phyloP scores from a whole-genome alignment of 208 protist genomes.

The Acanthamoeba culbertsoni region DNA sequence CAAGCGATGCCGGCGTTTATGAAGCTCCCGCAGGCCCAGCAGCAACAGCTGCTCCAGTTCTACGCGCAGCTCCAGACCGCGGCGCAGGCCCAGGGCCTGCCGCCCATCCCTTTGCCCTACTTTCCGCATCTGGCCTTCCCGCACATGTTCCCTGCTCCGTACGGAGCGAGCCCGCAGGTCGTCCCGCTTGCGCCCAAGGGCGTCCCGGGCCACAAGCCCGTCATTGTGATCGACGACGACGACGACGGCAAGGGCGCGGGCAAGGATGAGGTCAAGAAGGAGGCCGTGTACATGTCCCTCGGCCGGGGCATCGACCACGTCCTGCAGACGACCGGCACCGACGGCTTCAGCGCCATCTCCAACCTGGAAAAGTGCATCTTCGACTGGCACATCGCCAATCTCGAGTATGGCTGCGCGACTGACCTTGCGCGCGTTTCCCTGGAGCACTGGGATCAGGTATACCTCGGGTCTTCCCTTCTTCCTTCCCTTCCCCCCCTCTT shows the following conservation, averaged over 20 bases:
- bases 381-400: slow-evolving; percentile 63
- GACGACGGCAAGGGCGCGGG: too few relatives aligned
- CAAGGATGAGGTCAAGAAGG: too few relatives aligned
- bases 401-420: slow-evolving; percentile 65
- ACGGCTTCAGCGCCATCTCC: neutral
- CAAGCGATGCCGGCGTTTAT: neutral
- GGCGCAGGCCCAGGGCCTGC: neutral
- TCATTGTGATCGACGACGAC: too few relatives aligned
- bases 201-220: too few relatives aligned
- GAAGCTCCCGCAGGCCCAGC: neutral
- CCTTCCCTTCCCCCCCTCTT: too few relatives aligned
- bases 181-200: too few relatives aligned
- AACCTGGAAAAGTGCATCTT: slow-evolving; percentile 51
- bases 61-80: neutral
- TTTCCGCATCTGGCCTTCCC: too few relatives aligned
- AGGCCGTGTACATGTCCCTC: neutral
- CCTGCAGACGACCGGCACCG: neutral
- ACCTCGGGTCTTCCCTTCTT: too few relatives aligned
- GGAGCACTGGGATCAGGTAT: slow-evolving; percentile 58
- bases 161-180: too few relatives aligned
- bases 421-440: slow-evolving; percentile 35
- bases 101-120: too few relatives aligned
- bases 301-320: neutral
- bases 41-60: neutral
- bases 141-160: neutral